Evolutionary conservation across 2,329 filamentous ascomycete genomes (phyloP).

Genomic region (Sclerotiophoma versabilis): DNA sequence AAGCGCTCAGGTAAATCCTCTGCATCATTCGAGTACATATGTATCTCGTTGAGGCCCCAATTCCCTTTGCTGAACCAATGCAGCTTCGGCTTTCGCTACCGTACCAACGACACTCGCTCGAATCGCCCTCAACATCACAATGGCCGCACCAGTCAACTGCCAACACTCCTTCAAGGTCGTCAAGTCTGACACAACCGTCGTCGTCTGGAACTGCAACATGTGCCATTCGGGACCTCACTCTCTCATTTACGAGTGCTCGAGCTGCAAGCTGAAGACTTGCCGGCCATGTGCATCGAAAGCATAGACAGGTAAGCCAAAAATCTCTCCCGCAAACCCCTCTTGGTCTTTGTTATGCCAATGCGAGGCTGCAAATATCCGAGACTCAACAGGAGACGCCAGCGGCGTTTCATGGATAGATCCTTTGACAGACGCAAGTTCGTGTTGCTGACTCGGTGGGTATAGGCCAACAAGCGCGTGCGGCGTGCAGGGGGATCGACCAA

Average conservation of each 20-base stretch:
- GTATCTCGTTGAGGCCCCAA: constrained; percentile 21
- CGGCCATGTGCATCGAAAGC: constrained; percentile 55
- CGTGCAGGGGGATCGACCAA: constrained; percentile 33
- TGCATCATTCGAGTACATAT: constrained; percentile 36
- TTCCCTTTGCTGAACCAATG: constrained; percentile 33
- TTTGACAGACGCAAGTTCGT: constrained; percentile 24
- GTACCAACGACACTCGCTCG: constrained; percentile 8
- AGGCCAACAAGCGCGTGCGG: constrained; percentile 30
- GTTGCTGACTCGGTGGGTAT: constrained; percentile 33
- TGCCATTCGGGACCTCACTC: constrained; percentile 60
- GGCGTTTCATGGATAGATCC: constrained; percentile 18
- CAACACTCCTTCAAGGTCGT: constrained; percentile 59
- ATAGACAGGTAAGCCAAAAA: constrained; percentile 44
- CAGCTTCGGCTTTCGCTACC: constrained; percentile 14
- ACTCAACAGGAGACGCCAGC: constrained; percentile 5
- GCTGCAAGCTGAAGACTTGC: constrained; percentile 61
- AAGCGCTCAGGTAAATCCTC: constrained; percentile 31
- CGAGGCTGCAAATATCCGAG: constrained; percentile 17
- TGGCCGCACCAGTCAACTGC: constrained; percentile 59
- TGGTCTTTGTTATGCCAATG: not conserved
- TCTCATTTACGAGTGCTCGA: constrained; percentile 59
- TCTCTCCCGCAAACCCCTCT: not conserved
- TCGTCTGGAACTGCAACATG: constrained; percentile 61
- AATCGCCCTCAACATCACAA: constrained; percentile 31
- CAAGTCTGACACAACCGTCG: constrained; percentile 60